Conservation (phyloP, 495 filamentous ascomycete species). For the Penicillium cataractarum region DNA sequence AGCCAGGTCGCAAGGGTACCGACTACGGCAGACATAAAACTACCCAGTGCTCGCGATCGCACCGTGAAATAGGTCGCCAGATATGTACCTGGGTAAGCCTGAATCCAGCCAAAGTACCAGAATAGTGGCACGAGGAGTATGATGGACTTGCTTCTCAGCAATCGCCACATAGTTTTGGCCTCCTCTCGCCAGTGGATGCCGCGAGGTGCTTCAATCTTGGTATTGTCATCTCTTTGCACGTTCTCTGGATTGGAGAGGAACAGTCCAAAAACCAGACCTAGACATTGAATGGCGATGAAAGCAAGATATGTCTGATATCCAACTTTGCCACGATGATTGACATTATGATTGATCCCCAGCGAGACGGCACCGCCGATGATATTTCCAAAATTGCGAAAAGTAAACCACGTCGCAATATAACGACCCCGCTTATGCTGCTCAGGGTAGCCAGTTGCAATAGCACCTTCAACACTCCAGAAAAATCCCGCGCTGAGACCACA, state of each 20-base stretch:
- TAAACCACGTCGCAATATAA: not conserved
- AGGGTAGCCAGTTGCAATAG: slow-evolving; percentile 57
- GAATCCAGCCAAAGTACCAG: not conserved
- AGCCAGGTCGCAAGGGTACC: not conserved
- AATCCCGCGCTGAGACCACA: slow-evolving; percentile 57
- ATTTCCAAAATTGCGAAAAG: not conserved
- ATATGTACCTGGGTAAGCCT: not conserved
- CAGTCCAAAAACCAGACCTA: not conserved
- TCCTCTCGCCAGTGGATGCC: not conserved
- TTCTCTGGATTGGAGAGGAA: not conserved
- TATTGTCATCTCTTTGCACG: not conserved
- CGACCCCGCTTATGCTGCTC: slow-evolving; percentile 29
- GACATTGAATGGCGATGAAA: not conserved
- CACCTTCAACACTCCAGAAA: slow-evolving; percentile 59
- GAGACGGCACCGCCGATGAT: not conserved
- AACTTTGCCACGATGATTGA: not conserved
- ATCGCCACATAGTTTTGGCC: not conserved
- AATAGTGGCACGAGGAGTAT: not conserved
- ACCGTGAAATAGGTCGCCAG: not conserved
- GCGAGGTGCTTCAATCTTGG: not conserved
- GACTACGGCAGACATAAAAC: not conserved
- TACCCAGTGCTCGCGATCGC: not conserved
- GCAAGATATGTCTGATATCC: not conserved
- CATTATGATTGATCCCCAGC: not conserved
- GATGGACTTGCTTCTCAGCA: not conserved